Base-by-base conservation (phyloP, 2,329 filamentous ascomycete genomes). In the Stagonosporopsis cucurbitacearum region DNA sequence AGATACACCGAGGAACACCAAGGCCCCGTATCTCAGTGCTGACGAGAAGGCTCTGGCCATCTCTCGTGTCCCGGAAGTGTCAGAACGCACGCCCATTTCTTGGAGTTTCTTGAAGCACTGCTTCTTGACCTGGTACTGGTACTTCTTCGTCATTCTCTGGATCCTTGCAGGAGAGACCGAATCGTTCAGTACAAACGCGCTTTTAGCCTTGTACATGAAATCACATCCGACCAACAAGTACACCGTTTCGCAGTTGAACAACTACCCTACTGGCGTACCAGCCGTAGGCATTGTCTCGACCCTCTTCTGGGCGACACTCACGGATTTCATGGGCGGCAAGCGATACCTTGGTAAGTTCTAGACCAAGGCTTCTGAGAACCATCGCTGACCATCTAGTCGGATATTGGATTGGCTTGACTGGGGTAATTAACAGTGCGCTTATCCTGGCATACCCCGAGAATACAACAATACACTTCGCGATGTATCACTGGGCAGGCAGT, bases 131-230 rank as follows among this genome's bases (percentile, higher is more conserved):
- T 87, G 83, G 82, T 82, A 87, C 64, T 88, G 84, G 80, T 89
- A 86, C 78, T 86, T 85, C 1, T 89, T 90, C 62, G 81, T 86
- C 2, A 67, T 84, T 4, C 81, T 90, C 0, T 90, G 87, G 87
- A 82, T 88, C 60, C 85, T 91, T 36, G 88, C 87, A 0, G 87
- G 88, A 26, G 87, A 90, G 67, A 87, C 86, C 0, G 88, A 92
- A 69, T 88, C 86, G 0, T 91, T 90, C 71, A 85, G 83, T 48
- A 81, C 83, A 19, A 90, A 91, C 70, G 78, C 84, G 0, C 77
- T 90, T 2, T 65, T 84, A 0, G 75, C 78, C 0, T 62, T 85
- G 1, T 84, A 82, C 59, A 78, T 84, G 78, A 80, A 81, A 54
- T 67, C 75, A 0, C 77, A 81, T 49, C 77, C 78, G 0, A 78